These are phyloP conservation scores for Saccharomyces eubayanus DNA, from an alignment of 805 yeast genomes.

Conservation along the genomic window DNA sequence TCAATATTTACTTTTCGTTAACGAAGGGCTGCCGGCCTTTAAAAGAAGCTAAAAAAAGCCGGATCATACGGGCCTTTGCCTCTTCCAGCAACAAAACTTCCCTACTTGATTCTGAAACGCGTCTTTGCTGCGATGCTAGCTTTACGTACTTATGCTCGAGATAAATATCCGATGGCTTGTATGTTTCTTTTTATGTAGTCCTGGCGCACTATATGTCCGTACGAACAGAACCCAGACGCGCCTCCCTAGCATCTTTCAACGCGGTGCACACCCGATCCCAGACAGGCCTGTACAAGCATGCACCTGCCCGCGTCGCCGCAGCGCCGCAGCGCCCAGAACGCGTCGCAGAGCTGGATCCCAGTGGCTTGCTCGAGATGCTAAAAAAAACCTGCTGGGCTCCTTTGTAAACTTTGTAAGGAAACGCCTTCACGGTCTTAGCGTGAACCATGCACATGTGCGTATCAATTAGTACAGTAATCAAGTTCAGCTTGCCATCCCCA, in stretches of 20 bases:
- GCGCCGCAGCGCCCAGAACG: not conserved
- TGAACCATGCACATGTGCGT: not conserved
- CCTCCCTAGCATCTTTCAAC: not conserved
- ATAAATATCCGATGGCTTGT: not conserved
- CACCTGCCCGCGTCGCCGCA: not conserved
- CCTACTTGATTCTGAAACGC: not conserved
- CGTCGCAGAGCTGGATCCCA: not conserved
- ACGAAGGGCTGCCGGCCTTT: not conserved
- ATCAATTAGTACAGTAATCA: not conserved
- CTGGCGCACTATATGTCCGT: not conserved
- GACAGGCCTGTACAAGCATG: not conserved
- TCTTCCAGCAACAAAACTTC: not conserved
- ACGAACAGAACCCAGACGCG: not conserved
- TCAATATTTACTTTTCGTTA: not conserved
- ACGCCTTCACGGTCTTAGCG: not conserved
- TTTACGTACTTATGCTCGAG: not conserved
- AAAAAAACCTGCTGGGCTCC: not conserved
- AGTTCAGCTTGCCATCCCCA: not conserved
- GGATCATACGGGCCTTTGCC: not conserved
- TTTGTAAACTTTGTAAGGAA: not conserved
- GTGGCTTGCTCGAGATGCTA: not conserved
- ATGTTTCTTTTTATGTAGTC: not conserved
- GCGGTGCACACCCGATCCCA: not conserved
- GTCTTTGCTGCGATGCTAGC: not conserved
- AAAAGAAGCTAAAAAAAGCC: not conserved